These are phyloP conservation scores for Nyctanthes arbortristis DNA, from an alignment of 257 asterid species.

Conservation along the genomic window DNA sequence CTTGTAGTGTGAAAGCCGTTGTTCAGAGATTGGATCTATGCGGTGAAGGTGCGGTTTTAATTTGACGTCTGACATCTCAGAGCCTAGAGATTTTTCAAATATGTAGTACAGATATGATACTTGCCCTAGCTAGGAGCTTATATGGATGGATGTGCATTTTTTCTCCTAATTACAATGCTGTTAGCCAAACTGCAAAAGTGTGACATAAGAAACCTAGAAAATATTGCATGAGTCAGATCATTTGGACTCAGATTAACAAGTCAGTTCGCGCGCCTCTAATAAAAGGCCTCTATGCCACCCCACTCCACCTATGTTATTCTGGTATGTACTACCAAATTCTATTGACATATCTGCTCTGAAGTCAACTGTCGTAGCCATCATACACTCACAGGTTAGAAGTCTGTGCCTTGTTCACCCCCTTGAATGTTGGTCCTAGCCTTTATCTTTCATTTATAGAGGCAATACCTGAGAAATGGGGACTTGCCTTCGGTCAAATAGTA, in stretches of 20 bases:
- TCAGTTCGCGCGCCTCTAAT: background rate
- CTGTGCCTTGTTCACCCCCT: background rate
- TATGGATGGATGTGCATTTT: background rate
- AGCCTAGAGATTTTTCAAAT: constrained; percentile 10
- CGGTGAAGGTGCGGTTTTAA: constrained; percentile 58
- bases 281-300: background rate
- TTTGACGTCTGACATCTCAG: background rate
- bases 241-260: background rate
- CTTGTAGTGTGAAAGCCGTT: constrained; percentile 82
- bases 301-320: background rate
- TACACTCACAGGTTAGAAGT: background rate
- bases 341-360: background rate
- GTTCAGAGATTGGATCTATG: constrained; percentile 65
- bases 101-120: background rate
- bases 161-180: no score
- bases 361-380: background rate
- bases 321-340: background rate
- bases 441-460: background rate
- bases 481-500: background rate
- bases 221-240: background rate
- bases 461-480: background rate
- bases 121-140: background rate
- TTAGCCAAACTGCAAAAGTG: no score
- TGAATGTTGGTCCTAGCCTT: background rate
- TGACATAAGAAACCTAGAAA: background rate